Percentiles rank a stretch among this genome's conserved stretches.
Evolutionary conservation across 1,139 yeast genomes (phyloP).

Genomic region (Pichia terricola): DNA sequence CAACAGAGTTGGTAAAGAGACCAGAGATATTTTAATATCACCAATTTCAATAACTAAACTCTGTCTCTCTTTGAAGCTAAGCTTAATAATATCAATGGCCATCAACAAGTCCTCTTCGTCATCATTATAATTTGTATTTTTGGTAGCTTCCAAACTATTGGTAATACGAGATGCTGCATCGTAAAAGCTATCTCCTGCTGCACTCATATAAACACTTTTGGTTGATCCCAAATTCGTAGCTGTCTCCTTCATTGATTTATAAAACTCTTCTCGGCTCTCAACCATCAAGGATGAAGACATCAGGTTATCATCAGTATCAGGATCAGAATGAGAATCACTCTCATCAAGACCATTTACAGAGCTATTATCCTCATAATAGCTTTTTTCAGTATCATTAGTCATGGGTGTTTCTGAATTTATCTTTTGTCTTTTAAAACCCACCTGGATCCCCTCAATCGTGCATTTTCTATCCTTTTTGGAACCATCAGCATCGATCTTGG

Average conservation of each 20-base stretch:
- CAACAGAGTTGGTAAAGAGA: constrained; percentile 26
- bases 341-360: constrained; percentile 16
- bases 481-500: constrained; percentile 32
- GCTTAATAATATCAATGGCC: background rate
- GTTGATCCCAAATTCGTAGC: constrained; percentile 52
- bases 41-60: constrained; percentile 31
- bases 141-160: background rate
- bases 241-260: constrained; percentile 45
- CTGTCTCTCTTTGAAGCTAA: background rate
- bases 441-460: constrained; percentile 27
- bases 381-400: constrained; percentile 1
- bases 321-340: constrained; percentile 6
- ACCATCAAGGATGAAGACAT: constrained; percentile 29
- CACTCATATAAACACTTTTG: constrained; percentile 71
- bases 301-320: constrained; percentile 24
- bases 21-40: constrained; percentile 34
- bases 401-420: too few relatives aligned
- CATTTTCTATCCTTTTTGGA: constrained; percentile 40
- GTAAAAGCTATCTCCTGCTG: constrained; percentile 34
- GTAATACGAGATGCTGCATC: background rate
- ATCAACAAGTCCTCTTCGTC: constrained; percentile 1
- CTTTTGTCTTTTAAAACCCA: constrained; percentile 2
- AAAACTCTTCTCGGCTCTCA: constrained; percentile 27
- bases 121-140: background rate
- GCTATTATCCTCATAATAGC: constrained; percentile 6